Base-by-base conservation (phyloP, 2,329 filamentous ascomycete genomes). In the Lojkania enalia region DNA sequence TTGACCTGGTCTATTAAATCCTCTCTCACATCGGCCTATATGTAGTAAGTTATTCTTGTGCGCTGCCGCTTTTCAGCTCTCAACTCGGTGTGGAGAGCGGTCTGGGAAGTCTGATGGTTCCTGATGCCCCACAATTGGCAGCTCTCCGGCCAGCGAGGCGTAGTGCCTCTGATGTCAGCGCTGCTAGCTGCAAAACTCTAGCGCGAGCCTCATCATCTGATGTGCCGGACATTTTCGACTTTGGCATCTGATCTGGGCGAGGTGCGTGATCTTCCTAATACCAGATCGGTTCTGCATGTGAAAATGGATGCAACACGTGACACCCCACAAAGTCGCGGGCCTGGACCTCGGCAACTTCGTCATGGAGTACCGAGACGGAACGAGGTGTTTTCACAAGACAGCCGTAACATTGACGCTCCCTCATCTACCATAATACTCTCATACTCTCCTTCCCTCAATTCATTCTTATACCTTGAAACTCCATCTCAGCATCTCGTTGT, bases 311-410 rank as follows among this genome's bases (percentile, higher is more conserved):
- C 15, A 11, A 35, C 40, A 45, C 46, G 42, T 38, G 46, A 18
- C 36, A n/a, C 47, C 47, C 47, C 47, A 49, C 42, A 49, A 43
- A 20, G 14, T 19, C 16, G 33, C 15, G 11, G 30, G 30, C 20
- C 16, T 36, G 44, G 20, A 51, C 48, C 48, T 51, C 48, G 48
- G 48, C 48, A 51, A 42, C 29, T 38, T 43, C 48, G 48, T 42
- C 44, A 46, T 46, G n/a, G 27, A 36, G n/a, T 39, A 43, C 44
- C 39, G 41, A 41, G 41, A 38, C 37, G 32, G 35, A 49, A 38
- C 43, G 33, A 42, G 43, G 46, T 38, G 37, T 27, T 33, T 49
- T 49, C 41, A 49, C 42, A 21, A 33, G 36, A 30, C 18, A 29
- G 18, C 9, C 27, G 12, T 27, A 44, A 41, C 16, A 5, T 29